phyloP scores from a whole-genome alignment of 768 basidiomycete genomes.

The Lyophyllum decastes region DNA sequence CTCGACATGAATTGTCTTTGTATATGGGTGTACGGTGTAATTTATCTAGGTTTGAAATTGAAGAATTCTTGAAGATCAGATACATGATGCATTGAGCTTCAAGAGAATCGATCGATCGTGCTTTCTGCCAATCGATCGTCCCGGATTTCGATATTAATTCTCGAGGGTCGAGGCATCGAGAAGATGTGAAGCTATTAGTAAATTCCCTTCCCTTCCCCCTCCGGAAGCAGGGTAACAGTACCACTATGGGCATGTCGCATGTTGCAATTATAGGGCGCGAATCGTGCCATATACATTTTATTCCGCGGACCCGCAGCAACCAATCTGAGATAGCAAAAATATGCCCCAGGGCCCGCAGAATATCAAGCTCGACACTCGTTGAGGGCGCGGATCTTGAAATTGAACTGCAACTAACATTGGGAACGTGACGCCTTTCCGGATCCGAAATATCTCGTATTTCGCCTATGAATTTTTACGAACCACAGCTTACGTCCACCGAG shows the following conservation, averaged over 20 bases:
- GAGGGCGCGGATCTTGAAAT: neutral
- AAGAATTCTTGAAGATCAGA: neutral
- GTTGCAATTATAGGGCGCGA: too few relatives aligned
- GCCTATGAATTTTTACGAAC: too few relatives aligned
- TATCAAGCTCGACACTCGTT: too few relatives aligned
- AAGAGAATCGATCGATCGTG: constrained; percentile 18
- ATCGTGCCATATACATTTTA: too few relatives aligned
- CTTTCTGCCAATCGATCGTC: constrained; percentile 11
- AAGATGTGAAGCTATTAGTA: neutral
- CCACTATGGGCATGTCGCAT: neutral
- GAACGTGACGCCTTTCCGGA: too few relatives aligned
- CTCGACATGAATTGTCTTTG: neutral
- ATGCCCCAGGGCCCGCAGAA: too few relatives aligned
- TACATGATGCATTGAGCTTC: constrained; percentile 2
- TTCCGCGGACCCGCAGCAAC: too few relatives aligned
- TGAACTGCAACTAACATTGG: too few relatives aligned
- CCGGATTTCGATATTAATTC: neutral
- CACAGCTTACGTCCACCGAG: too few relatives aligned
- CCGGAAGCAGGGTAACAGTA: neutral
- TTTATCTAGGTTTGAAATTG: neutral
- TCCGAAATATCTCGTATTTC: neutral
- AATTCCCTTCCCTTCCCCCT: neutral
- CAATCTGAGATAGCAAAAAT: too few relatives aligned
- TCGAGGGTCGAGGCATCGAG: neutral
- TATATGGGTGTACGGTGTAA: neutral